Evolutionary conservation across 2,329 filamentous ascomycete genomes (phyloP).

Genomic region (Sclerotinia glacialis): DNA sequence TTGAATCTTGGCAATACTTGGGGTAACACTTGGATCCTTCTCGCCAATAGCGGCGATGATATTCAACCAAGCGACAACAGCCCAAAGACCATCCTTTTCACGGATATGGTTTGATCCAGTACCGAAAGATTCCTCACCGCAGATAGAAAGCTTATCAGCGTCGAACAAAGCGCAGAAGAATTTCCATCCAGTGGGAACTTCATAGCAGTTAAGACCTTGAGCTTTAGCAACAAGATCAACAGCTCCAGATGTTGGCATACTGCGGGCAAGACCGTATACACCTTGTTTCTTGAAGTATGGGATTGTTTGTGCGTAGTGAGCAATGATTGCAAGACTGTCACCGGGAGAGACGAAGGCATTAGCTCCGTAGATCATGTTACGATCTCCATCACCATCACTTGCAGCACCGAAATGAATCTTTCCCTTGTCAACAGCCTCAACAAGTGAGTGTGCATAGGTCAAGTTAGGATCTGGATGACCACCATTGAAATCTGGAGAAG

Average conservation of each 20-base stretch:
- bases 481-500: constrained; percentile 91
- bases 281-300: constrained; percentile 98
- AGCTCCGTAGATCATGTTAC: constrained; percentile 99
- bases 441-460: constrained; percentile 91
- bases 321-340: constrained; percentile 96
- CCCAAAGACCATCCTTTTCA: constrained; percentile 98
- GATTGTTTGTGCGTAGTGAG: constrained; percentile 92
- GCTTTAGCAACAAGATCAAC: constrained; percentile 95
- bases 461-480: constrained; percentile 98
- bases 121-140: constrained; percentile 96
- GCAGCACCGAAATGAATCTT: constrained; percentile 94
- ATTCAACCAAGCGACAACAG: constrained; percentile 95
- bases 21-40: constrained; percentile 72
- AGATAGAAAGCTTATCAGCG: constrained; percentile 94
- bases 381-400: constrained; percentile 94
- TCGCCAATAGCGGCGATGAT: constrained; percentile 94
- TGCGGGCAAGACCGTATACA: constrained; percentile 90
- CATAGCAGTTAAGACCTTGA: constrained; percentile 87
- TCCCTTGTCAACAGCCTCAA: constrained; percentile 88
- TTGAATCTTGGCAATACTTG: constrained; percentile 94
- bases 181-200: constrained; percentile 98
- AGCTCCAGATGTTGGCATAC: constrained; percentile 95
- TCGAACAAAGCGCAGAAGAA: constrained; percentile 98
- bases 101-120: constrained; percentile 98
- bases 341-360: constrained; percentile 95